Conservation (phyloP, 1,284 basidiomycete genomes). For the Ceratorhiza oryzae-sativae region DNA sequence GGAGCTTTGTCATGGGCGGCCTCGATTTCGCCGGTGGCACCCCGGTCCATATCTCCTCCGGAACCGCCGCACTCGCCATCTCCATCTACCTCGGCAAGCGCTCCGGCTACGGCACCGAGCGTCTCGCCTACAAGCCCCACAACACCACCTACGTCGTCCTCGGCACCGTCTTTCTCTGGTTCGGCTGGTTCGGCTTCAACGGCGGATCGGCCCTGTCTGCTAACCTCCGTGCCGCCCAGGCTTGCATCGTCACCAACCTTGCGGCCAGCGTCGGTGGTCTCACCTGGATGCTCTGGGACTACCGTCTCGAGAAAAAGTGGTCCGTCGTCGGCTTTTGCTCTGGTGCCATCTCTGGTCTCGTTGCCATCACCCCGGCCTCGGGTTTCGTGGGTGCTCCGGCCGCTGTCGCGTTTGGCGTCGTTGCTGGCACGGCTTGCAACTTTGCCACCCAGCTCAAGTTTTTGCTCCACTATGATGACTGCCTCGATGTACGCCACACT, state of each 20-base stretch:
- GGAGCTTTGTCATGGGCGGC: conserved; percentile 80
- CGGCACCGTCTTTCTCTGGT: conserved; percentile 95
- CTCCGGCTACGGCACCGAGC: conserved; percentile 91
- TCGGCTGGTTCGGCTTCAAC: conserved; percentile 95
- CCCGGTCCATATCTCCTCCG: conserved; percentile 92
- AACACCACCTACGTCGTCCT: conserved; percentile 89
- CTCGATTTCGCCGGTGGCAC: conserved; percentile 95
- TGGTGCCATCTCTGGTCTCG: conserved; percentile 89
- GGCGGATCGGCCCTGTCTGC: conserved; percentile 85
- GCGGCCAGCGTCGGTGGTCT: conserved; percentile 85
- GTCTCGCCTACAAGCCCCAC: conserved; percentile 88
- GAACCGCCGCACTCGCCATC: conserved; percentile 89
- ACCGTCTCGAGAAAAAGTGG: conserved; percentile 91
- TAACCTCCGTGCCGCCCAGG: conserved; percentile 87
- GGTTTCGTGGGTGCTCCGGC: conserved; percentile 89
- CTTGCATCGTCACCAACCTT: conserved; percentile 92
- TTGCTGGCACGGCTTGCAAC: conserved; percentile 87
- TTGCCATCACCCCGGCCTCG: conserved; percentile 90
- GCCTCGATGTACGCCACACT: conserved; percentile 69
- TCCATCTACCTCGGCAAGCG: conserved; percentile 84
- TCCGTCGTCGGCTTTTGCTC: conserved; percentile 96
- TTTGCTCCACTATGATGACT: conserved; percentile 74
- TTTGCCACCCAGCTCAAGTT: conserved; percentile 95
- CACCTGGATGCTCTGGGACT: conserved; percentile 97
- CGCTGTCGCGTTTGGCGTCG: conserved; percentile 83